Conservation (phyloP, 495 filamentous ascomycete genomes). For the Acidomyces sp. region DNA sequence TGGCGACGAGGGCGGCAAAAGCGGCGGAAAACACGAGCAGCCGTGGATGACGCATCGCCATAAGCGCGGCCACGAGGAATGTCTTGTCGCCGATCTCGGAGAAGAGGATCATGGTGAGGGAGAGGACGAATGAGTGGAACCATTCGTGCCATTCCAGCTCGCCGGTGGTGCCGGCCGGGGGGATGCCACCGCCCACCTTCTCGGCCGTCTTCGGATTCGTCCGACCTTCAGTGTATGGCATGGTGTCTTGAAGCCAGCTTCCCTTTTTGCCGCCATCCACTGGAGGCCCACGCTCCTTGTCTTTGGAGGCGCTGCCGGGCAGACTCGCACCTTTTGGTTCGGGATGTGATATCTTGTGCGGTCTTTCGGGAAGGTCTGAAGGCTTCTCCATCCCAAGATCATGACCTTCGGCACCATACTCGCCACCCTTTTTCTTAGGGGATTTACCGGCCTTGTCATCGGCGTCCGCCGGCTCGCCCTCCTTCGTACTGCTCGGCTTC, state of each 20-base stretch:
- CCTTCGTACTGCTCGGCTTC: conserved; percentile 33
- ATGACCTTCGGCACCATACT: conserved; percentile 9
- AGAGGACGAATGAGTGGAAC: conserved; percentile 82
- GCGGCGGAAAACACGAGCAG: conserved; percentile 87
- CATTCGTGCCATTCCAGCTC: conserved; percentile 56
- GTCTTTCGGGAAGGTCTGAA: conserved; percentile 61
- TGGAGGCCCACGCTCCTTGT: conserved; percentile 32
- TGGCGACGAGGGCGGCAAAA: conserved; percentile 76
- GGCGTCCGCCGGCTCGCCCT: conserved; percentile 34
- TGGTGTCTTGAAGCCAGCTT: conserved; percentile 44
- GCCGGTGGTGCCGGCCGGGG: conserved; percentile 24
- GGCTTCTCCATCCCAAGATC: conserved; percentile 51
- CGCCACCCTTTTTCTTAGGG: conserved; percentile 2
- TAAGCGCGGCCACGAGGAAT: conserved; percentile 89
- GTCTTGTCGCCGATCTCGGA: conserved; percentile 98
- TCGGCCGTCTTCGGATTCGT: conserved; percentile 1
- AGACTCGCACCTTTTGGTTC: conserved; percentile 40
- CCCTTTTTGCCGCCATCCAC: not conserved
- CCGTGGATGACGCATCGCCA: conserved; percentile 97
- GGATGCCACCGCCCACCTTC: conserved; percentile 5
- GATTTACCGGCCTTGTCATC: conserved; percentile 47
- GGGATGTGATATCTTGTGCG: conserved; percentile 65
- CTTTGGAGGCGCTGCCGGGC: conserved; percentile 27
- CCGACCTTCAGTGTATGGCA: conserved; percentile 28
- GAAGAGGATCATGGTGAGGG: conserved; percentile 92